phyloP scores from a whole-genome alignment of 768 basidiomycete genomes.

The Suillus tomentosus region DNA sequence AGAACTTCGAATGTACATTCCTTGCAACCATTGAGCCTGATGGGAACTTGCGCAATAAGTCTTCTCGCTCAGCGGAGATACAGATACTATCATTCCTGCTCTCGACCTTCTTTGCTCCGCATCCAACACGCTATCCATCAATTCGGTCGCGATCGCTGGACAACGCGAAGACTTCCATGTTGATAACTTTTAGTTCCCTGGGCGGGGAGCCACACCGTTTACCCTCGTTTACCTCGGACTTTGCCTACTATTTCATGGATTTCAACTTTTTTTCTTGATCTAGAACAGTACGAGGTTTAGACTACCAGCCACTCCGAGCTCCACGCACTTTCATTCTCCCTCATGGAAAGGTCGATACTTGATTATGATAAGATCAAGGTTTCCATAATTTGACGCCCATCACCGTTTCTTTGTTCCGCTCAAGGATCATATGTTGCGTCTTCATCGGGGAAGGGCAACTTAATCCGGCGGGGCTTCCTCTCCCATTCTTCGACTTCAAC shows the following conservation, averaged over 20 bases:
- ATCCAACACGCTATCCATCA: background rate
- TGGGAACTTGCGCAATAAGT: background rate
- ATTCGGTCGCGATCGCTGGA: background rate
- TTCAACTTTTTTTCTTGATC: background rate
- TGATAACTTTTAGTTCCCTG: background rate
- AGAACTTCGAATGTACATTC: background rate
- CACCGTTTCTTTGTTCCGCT: background rate
- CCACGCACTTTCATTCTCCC: background rate
- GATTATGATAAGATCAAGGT: background rate
- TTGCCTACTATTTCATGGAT: background rate
- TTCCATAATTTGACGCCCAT: background rate
- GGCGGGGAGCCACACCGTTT: background rate
- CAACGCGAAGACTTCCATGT: background rate
- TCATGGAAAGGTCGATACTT: background rate
- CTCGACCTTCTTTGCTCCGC: slow-evolving; percentile 2
- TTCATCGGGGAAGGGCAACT: background rate
- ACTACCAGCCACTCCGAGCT: background rate
- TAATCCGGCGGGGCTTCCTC: background rate
- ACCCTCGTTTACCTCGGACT: background rate
- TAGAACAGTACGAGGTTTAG: background rate
- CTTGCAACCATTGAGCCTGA: background rate
- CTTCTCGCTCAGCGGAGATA: slow-evolving; percentile 6
- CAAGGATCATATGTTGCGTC: background rate
- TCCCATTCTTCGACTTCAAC: background rate
- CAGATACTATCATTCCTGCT: background rate